Evolutionary conservation across 306 rosid species (phyloP).

Genomic region (Dryas drummondii): DNA sequence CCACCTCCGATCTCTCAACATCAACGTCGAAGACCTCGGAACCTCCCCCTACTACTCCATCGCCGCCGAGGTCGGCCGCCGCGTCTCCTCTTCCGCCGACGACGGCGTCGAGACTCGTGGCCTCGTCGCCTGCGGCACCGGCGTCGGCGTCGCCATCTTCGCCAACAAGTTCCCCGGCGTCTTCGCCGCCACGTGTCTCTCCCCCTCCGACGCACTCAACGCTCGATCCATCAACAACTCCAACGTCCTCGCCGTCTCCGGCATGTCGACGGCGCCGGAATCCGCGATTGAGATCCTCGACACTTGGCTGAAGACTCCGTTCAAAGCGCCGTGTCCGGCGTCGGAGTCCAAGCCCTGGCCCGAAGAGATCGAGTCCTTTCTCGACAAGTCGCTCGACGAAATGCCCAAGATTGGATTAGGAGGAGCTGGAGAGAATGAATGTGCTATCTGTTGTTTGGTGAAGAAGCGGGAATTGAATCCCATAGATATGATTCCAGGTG

Average conservation of each 20-base stretch:
- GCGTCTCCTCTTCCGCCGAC: constrained; percentile 55
- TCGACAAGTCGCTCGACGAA: constrained; percentile 57
- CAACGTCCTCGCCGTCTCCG: constrained; percentile 90
- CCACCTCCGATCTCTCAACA: constrained; percentile 64
- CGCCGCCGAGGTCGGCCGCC: constrained; percentile 86
- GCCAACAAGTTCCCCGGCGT: constrained; percentile 91
- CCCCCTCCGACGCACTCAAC: constrained; percentile 60
- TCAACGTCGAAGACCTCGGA: constrained; percentile 80
- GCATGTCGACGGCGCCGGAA: constrained; percentile 53
- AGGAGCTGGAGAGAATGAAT: background rate
- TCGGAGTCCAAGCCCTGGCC: constrained; percentile 71
- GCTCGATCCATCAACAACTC: constrained; percentile 83
- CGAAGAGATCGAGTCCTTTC: constrained; percentile 47
- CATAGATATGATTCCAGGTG: constrained; percentile 76
- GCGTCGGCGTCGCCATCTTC: constrained; percentile 80
- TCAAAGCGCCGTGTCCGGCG: constrained; percentile 72
- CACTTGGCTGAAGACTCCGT: constrained; percentile 76
- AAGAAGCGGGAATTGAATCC: constrained; percentile 62
- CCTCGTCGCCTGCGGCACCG: constrained; percentile 86
- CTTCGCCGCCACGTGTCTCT: constrained; percentile 65
- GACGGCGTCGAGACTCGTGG: constrained; percentile 44
- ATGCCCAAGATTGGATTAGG: constrained; percentile 59
- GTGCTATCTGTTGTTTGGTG: constrained; percentile 65
- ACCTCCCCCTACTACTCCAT: constrained; percentile 77
- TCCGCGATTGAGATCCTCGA: constrained; percentile 57